Base-by-base conservation (phyloP, 2,329 filamentous ascomycete genomes). In the Blumeria graminis region DNA sequence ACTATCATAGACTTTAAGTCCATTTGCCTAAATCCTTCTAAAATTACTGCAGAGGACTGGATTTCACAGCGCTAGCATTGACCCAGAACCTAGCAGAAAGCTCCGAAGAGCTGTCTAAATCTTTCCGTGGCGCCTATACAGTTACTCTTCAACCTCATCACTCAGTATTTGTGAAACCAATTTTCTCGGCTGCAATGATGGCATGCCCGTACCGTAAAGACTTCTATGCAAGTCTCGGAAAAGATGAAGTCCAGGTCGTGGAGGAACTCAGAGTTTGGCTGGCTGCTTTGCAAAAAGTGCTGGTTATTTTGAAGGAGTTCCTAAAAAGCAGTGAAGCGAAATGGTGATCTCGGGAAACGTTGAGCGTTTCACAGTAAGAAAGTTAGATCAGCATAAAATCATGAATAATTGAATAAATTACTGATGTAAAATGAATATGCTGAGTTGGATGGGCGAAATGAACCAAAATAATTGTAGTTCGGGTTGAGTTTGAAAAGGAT, bases 141-240 rank as follows among this genome's bases (percentile, higher is more conserved):
- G 74, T 73, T 64, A 95, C 90, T 54, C 83, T 98, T 65, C 94
- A 94, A 74, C 85, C 84, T 32, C 81, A 94, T 74, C 92, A 98
- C 75, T 80, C 76, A 67, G 88, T 94, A 70, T 64, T 95, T 60
- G 73, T 95, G 65, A 94, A 94, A 76, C 87, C 87, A 59, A 76
- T 95, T 67, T 96, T 96, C 77, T 84, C 77, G 64, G 84, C 88
- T 60, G 90, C 90, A 68, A 94, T 98, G 88, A 78, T 79, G 63
- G 89, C 88, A 16, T 90, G 85, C 62, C 92, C 92, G 1, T 94
- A 95, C 76, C 80, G 90, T 63, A 86, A 86, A 68, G 86, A 90
- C 70, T 96, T 98, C 68, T 96, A 95, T 69, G 71, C 71, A 61
- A 94, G 95, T 77, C 75, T 98, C 46, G 88, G 85, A 39, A 72